These are phyloP conservation scores for Tubosaeta brunneosetosa DNA, from an alignment of 768 basidiomycete genomes.

Conservation along the genomic window DNA sequence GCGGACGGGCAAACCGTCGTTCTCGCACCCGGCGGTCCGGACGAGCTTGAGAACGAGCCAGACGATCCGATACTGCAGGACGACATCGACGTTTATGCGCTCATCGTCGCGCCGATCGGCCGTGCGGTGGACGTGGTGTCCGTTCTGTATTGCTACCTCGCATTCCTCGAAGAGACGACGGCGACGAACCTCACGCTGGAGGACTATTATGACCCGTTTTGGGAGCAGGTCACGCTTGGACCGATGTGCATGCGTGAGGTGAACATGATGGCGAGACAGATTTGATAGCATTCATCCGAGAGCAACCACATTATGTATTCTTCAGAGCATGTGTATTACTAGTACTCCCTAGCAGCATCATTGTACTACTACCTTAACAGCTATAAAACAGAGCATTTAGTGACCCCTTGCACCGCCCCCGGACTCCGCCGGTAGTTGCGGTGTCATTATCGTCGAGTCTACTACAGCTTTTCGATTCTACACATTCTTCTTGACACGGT, in stretches of 20 bases:
- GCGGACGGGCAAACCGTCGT: neutral
- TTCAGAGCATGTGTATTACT: neutral
- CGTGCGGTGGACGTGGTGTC: conserved; percentile 10
- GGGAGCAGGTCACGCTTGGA: neutral
- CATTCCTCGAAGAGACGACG: conserved; percentile 3
- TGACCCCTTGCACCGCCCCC: too few relatives aligned
- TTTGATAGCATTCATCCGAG: neutral
- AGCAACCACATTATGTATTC: too few relatives aligned
- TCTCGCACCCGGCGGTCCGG: conserved; percentile 6
- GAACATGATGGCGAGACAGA: neutral
- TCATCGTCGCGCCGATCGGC: conserved; percentile 11
- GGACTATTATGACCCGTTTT: conserved; percentile 1
- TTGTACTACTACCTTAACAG: too few relatives aligned
- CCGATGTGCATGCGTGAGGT: neutral
- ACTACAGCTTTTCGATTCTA: too few relatives aligned
- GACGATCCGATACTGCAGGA: neutral
- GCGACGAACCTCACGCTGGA: neutral
- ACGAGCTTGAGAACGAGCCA: neutral
- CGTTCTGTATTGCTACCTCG: conserved; percentile 12
- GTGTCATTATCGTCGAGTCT: too few relatives aligned
- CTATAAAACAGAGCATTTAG: too few relatives aligned
- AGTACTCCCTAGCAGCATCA: too few relatives aligned
- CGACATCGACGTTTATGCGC: neutral
- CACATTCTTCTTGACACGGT: too few relatives aligned
- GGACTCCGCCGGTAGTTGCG: too few relatives aligned